phyloP scores from a whole-genome alignment of 2,329 filamentous ascomycete genomes.

The Colletotrichum tabaci region DNA sequence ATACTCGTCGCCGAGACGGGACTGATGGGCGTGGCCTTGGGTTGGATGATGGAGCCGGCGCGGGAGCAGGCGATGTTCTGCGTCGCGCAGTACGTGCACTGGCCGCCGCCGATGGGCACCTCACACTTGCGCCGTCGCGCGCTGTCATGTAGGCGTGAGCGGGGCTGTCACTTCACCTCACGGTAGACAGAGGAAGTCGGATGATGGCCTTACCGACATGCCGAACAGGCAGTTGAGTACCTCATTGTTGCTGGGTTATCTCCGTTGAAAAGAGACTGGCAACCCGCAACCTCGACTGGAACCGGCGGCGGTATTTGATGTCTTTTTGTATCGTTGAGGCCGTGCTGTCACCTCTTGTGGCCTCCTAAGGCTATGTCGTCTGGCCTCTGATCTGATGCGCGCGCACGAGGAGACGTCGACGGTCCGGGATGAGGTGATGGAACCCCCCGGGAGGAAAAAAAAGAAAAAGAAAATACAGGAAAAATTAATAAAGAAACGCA shows the following conservation, averaged over 20 bases:
- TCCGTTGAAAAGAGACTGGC: not conserved
- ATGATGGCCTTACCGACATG: slow-evolving; percentile 41
- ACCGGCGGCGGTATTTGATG: slow-evolving; percentile 6
- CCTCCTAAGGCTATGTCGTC: not conserved
- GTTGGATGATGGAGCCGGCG: slow-evolving; percentile 43
- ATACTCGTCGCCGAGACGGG: slow-evolving; percentile 27
- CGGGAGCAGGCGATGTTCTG: slow-evolving; percentile 43
- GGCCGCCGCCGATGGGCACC: slow-evolving; percentile 40
- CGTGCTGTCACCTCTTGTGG: not conserved
- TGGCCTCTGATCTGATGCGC: not conserved
- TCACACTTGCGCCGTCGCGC: slow-evolving; percentile 43
- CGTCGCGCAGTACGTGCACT: slow-evolving; percentile 41
- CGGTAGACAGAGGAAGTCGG: not conserved
- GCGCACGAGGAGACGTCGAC: not conserved
- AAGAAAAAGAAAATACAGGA: not conserved
- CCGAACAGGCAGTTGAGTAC: slow-evolving; percentile 44
- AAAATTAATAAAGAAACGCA: not conserved
- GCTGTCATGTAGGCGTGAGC: slow-evolving; percentile 28
- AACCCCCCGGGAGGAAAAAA: not conserved
- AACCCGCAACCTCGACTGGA: not conserved
- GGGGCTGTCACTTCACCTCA: not conserved
- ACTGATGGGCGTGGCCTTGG: slow-evolving; percentile 38
- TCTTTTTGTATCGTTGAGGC: not conserved
- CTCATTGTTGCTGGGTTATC: slow-evolving; percentile 27
- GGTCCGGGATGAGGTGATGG: slow-evolving; percentile 18